These are phyloP conservation scores for Ganoderma lucidum DNA, from an alignment of 1,284 basidiomycete genomes.

Conservation along the genomic window DNA sequence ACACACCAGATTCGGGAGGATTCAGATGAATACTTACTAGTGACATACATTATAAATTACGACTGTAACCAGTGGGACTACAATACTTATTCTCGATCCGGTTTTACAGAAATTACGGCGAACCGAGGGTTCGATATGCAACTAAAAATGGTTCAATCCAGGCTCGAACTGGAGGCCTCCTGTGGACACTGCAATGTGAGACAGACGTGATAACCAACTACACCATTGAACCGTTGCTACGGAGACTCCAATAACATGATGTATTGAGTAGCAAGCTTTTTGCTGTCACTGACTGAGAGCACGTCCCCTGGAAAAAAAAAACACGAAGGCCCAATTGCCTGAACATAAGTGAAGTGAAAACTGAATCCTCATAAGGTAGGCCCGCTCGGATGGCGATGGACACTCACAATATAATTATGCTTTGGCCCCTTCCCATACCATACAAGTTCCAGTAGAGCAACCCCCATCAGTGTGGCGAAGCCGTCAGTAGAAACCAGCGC, in stretches of 20 bases:
- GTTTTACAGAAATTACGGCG: no score
- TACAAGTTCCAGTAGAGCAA: background rate
- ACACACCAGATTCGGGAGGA: no score
- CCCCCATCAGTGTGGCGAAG: background rate
- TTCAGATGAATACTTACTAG: no score
- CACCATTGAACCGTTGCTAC: background rate
- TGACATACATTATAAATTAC: no score
- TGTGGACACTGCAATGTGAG: background rate
- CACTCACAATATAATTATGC: background rate
- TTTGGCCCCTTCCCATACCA: background rate
- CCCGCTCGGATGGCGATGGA: background rate
- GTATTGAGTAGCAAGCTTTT: background rate
- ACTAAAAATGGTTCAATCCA: conserved; percentile 6
- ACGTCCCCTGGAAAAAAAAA: no score
- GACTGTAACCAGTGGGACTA: no score
- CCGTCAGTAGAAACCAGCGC: background rate
- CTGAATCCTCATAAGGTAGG: background rate
- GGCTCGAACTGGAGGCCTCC: conserved; percentile 15
- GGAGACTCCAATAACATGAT: no score
- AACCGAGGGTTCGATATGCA: background rate
- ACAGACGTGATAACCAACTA: conserved; percentile 11
- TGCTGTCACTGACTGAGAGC: no score
- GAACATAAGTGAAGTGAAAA: no score
- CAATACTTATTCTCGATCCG: no score
- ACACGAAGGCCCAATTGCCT: no score